A percentile compares a stretch with the other conserved stretches of the same genome.
Conservation (phyloP, 805 yeast genomes). For the Peterozyma toletana region DNA sequence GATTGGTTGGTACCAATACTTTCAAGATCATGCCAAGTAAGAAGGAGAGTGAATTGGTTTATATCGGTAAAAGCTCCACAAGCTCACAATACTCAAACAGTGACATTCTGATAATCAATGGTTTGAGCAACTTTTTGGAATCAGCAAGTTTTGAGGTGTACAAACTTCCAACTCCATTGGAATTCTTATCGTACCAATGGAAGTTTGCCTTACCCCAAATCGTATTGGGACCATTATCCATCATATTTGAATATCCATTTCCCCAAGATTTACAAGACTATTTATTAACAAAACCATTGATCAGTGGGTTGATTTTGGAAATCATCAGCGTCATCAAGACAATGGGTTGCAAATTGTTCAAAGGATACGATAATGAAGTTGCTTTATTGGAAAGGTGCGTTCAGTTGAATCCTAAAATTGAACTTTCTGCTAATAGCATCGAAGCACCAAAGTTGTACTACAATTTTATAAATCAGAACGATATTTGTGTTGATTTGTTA, state of each 20-base stretch:
- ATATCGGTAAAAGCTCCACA: conserved; percentile 33
- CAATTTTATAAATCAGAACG: conserved; percentile 51
- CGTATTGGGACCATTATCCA: conserved; percentile 69
- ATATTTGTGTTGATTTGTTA: conserved; percentile 65
- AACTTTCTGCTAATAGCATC: conserved; percentile 21
- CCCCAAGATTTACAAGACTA: conserved; percentile 55
- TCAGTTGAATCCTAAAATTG: conserved; percentile 29
- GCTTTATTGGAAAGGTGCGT: conserved; percentile 49
- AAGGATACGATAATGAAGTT: conserved; percentile 62
- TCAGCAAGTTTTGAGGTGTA: conserved; percentile 35
- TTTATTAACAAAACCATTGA: conserved; percentile 78
- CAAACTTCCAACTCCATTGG: conserved; percentile 43
- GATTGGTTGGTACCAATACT: conserved; percentile 25
- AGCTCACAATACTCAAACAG: conserved; percentile 32
- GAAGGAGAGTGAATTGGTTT: conserved; percentile 39
- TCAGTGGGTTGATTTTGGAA: conserved; percentile 75
- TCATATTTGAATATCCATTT: conserved; percentile 63
- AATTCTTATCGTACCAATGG: conserved; percentile 75
- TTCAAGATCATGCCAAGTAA: conserved; percentile 28
- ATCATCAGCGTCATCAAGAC: conserved; percentile 63
- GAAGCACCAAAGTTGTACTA: conserved; percentile 58
- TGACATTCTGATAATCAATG: conserved; percentile 29
- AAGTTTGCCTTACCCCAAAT: conserved; percentile 72
- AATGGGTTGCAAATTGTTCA: conserved; percentile 69
- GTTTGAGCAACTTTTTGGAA: conserved; percentile 29